phyloP scores from a whole-genome alignment of 2,329 filamentous ascomycete genomes.

The Rutstroemia sydowiana region DNA sequence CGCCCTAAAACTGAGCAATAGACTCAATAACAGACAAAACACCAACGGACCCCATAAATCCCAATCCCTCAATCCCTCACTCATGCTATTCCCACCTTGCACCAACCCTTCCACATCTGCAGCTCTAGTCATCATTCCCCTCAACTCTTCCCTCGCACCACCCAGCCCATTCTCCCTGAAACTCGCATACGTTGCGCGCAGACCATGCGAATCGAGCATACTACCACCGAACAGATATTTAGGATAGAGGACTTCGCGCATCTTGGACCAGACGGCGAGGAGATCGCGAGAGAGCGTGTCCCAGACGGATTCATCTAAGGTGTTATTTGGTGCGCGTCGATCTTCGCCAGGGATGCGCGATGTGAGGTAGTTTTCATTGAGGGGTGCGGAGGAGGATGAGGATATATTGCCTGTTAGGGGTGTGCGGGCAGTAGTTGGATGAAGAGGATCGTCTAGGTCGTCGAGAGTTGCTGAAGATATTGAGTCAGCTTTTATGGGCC shows the following conservation, averaged over 20 bases:
- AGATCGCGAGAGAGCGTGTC: constrained; percentile 91
- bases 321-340: constrained; percentile 80
- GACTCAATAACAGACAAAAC: constrained; percentile 82
- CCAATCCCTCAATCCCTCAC: constrained; percentile 87
- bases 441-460: constrained; percentile 87
- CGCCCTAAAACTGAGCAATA: constrained; percentile 80
- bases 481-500: neutral
- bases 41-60: constrained; percentile 96
- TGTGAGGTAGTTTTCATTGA: constrained; percentile 77
- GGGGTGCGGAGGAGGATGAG: constrained; percentile 44
- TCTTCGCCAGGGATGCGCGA: constrained; percentile 90
- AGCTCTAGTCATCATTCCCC: constrained; percentile 52
- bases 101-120: constrained; percentile 57
- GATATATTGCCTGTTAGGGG: constrained; percentile 80
- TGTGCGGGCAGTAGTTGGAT: constrained; percentile 64
- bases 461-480: constrained; percentile 41
- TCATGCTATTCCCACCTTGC: constrained; percentile 60
- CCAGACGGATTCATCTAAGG: constrained; percentile 96
- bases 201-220: constrained; percentile 51
- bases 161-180: constrained; percentile 50
- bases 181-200: constrained; percentile 56
- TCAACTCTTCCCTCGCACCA: constrained; percentile 55
- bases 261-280: constrained; percentile 92
- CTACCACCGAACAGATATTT: constrained; percentile 77
- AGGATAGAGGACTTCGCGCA: constrained; percentile 93